Base-by-base conservation (phyloP, 179 eudicot species). In the Camellia oleifera region DNA sequence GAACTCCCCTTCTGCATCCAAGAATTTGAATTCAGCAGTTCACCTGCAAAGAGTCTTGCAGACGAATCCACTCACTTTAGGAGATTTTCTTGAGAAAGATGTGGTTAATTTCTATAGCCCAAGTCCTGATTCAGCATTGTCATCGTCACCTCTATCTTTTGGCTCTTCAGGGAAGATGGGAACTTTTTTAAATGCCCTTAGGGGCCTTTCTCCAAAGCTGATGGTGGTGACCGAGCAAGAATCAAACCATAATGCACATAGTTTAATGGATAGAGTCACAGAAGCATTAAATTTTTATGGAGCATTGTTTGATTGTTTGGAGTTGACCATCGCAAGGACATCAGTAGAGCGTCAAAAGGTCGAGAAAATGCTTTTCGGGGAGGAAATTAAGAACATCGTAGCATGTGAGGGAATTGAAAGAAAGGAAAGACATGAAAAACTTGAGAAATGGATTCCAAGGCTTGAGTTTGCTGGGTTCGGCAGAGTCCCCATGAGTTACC, bases 171-270 rank as follows among this genome's bases (percentile, higher is more conserved):
- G 90, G 3, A 94, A 91, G 63, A 74, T 89, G 84, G 83, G 76
- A 20, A 82, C 73, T 40, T 93, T 94, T 66, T 84, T 95, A 2
- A 85, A 79, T 57, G 82, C 91, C 46, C 61, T 95, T 15, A 84
- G 91, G 91, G 84, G 90, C 2, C 84, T 95, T 32, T 91, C 94
- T 0, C 98, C 97, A 2, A 95, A 95, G 69, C 78, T 93, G n/a
- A 82, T 93, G 95, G 91, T 92, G 83, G 92, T 93, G 69, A 83
- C 95, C 0, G 98, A 93, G 87, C 98, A 93, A 81, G 98, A 95
- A 77, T 89, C 98, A 0, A 87, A 89, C 68, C 98, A 92, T 77
- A 92, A 91, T 20, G 87, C 87, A 2, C 61, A 71, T 0, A 85
- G 82, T 40, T 68, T 93, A 4, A 88, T 92, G 89, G 97, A 92